phyloP scores from a whole-genome alignment of 2,329 filamentous ascomycete genomes.

The Talaromyces piceae region DNA sequence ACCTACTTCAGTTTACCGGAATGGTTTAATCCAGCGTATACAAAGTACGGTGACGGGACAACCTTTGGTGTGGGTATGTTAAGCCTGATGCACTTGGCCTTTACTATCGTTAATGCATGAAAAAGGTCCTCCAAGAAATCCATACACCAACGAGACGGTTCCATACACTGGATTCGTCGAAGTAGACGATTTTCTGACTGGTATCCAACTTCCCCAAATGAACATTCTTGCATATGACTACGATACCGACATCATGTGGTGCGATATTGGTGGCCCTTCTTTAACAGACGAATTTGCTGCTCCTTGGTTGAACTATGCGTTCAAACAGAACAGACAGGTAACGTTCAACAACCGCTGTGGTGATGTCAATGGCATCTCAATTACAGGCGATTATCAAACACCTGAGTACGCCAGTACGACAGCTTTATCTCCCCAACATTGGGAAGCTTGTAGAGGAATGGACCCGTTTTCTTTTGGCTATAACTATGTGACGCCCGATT shows the following conservation, averaged over 20 bases:
- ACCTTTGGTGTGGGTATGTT: not conserved
- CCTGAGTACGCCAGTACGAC: constrained; percentile 50
- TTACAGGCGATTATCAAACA: constrained; percentile 52
- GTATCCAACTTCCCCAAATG: constrained; percentile 40
- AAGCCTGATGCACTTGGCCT: not conserved
- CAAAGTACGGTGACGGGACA: constrained; percentile 26
- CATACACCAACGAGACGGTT: constrained; percentile 36
- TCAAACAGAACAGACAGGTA: constrained; percentile 41
- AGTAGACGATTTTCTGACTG: constrained; percentile 33
- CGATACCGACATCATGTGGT: constrained; percentile 42
- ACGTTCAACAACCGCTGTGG: constrained; percentile 53
- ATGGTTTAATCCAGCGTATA: constrained; percentile 41
- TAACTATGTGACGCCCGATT: constrained; percentile 47
- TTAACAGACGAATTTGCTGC: constrained; percentile 36
- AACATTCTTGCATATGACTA: constrained; percentile 34
- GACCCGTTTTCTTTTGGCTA: constrained; percentile 55
- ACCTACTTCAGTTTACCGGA: constrained; percentile 42
- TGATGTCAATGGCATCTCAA: not conserved
- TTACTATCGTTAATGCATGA: constrained; percentile 7
- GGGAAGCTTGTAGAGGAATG: constrained; percentile 55
- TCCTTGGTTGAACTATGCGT: constrained; percentile 36
- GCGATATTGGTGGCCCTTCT: constrained; percentile 41
- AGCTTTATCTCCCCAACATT: constrained; percentile 47
- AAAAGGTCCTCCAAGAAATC: constrained; percentile 27
- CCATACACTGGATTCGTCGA: constrained; percentile 40